Percentiles rank a stretch among this genome's conserved stretches.
Evolutionary conservation across 352 stramenopile species (phyloP).

Genomic region (Globisporangium solare): DNA sequence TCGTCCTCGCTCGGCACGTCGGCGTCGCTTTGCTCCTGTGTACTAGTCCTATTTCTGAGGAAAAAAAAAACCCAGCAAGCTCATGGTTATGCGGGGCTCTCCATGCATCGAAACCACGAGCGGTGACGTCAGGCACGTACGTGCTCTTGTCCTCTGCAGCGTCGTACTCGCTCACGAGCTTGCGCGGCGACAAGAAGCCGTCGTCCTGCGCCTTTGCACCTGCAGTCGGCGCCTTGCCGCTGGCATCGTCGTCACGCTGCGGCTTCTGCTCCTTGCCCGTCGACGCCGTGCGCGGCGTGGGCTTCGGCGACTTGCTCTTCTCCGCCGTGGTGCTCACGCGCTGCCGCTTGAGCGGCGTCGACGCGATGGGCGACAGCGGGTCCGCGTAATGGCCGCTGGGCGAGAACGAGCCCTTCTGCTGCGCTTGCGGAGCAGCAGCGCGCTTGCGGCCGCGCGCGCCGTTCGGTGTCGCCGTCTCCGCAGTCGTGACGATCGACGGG

Average conservation of each 20-base stretch:
- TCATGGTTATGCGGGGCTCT: background rate
- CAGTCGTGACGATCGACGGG: slow-evolving; percentile 19
- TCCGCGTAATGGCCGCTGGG: slow-evolving; percentile 66
- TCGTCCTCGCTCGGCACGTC: slow-evolving; percentile 19
- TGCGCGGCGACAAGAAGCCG: slow-evolving; percentile 58
- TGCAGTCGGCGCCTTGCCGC: slow-evolving; percentile 16
- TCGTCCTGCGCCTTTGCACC: background rate
- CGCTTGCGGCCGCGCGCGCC: slow-evolving; percentile 10
- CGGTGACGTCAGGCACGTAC: background rate
- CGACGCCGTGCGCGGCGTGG: slow-evolving; percentile 13
- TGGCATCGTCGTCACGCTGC: background rate
- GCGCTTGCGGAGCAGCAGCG: background rate
- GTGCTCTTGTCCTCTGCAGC: slow-evolving; percentile 12
- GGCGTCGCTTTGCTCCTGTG: slow-evolving; percentile 6
- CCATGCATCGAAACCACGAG: background rate
- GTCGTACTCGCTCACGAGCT: slow-evolving; percentile 56
- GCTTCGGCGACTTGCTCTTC: slow-evolving; percentile 44
- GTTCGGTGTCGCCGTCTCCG: slow-evolving; percentile 10
- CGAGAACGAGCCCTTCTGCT: slow-evolving; percentile 5
- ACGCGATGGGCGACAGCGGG: slow-evolving; percentile 77
- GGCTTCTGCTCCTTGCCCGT: slow-evolving; percentile 20
- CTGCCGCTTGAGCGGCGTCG: slow-evolving; percentile 77
- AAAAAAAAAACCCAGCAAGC: background rate
- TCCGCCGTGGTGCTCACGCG: slow-evolving; percentile 41
- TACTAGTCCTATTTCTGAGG: slow-evolving; percentile 9